Conservation (phyloP, 2,329 filamentous ascomycete genomes). For the Fusarium verticillioides region DNA sequence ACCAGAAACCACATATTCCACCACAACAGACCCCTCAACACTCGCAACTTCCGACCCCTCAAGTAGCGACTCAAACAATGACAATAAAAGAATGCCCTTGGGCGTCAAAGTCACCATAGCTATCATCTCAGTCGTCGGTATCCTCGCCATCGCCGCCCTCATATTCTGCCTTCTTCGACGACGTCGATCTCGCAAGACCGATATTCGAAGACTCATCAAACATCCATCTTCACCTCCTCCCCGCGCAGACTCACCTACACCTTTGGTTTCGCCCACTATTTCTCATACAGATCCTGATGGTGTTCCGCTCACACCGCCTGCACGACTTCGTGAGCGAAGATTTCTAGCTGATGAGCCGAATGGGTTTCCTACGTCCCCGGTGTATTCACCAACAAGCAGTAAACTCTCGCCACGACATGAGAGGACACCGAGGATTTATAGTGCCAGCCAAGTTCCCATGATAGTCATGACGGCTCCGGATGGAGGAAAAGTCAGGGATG, state of each 20-base stretch:
- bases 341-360: constrained; percentile 43
- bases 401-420: constrained; percentile 52
- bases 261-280: constrained; percentile 54
- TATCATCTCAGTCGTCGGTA: constrained; percentile 54
- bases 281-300: constrained; percentile 41
- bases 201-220: constrained; percentile 29
- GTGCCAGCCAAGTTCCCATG: constrained; percentile 27
- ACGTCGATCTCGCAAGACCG: constrained; percentile 31
- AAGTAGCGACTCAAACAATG: neutral
- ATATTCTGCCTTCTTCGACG: constrained; percentile 52
- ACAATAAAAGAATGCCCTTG: constrained; percentile 45
- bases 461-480: constrained; percentile 31
- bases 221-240: constrained; percentile 40
- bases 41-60: constrained; percentile 24
- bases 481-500: constrained; percentile 7
- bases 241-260: constrained; percentile 53
- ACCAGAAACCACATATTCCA: constrained; percentile 30
- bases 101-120: constrained; percentile 59
- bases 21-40: constrained; percentile 33
- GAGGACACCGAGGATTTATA: constrained; percentile 23
- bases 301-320: constrained; percentile 56
- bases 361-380: constrained; percentile 52
- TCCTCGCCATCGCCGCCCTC: constrained; percentile 52
- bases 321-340: constrained; percentile 59
- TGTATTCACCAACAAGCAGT: constrained; percentile 51